Percentiles rank a stretch among this genome's conserved stretches.
phyloP scores from a whole-genome alignment of 2,329 filamentous ascomycete species.

The Aspergillus texensis region DNA sequence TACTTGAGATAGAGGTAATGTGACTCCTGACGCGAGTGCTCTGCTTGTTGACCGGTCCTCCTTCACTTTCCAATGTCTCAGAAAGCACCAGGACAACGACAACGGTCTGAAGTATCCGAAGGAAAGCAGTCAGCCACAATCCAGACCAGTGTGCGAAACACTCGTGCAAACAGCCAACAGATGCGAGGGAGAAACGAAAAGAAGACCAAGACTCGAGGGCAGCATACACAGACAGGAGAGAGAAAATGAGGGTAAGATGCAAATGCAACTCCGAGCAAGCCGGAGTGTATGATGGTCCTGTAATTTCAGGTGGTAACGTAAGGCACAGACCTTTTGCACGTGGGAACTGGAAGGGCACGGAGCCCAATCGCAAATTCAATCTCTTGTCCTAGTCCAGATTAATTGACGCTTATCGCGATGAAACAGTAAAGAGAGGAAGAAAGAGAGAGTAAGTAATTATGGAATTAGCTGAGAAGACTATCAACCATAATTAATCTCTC shows the following conservation, averaged over 20 bases:
- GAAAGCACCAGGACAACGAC: background rate
- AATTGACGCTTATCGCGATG: background rate
- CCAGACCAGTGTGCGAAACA: background rate
- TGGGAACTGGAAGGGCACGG: conserved; percentile 2
- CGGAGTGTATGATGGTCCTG: conserved; percentile 6
- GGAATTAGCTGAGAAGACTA: background rate
- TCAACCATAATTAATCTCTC: background rate
- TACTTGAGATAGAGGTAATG: background rate
- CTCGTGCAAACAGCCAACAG: background rate
- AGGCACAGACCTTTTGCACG: conserved; percentile 7
- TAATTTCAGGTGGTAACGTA: conserved; percentile 7
- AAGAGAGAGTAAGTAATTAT: background rate
- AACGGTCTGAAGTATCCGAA: background rate
- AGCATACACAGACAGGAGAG: conserved; percentile 9
- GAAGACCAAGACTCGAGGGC: conserved; percentile 7
- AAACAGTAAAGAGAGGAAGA: background rate
- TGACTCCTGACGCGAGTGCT: background rate
- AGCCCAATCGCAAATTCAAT: conserved; percentile 1
- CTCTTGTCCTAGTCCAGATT: background rate
- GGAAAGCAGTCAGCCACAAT: background rate
- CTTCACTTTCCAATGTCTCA: background rate
- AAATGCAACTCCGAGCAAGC: conserved; percentile 1
- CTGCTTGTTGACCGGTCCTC: background rate
- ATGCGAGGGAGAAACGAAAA: conserved; percentile 1
- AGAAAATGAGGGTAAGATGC: conserved; percentile 1